Evolutionary conservation across 768 basidiomycete species (phyloP).

Genomic region (Podaxis sp.): DNA sequence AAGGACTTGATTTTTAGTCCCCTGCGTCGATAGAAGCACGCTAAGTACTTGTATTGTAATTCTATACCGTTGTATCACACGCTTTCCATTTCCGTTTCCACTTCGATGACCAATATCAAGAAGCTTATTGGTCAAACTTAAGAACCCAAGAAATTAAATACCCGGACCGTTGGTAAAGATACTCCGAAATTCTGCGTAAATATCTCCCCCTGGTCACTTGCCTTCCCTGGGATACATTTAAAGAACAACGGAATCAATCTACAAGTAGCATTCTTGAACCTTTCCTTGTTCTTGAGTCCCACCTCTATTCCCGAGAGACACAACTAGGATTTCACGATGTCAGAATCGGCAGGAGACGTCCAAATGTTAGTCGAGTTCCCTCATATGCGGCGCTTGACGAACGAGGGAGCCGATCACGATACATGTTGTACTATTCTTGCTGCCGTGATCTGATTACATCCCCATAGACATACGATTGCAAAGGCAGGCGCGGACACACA

Average conservation of each 20-base stretch:
- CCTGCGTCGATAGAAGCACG: constrained; percentile 9
- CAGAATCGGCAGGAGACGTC: constrained; percentile 37
- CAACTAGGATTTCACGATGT: not conserved
- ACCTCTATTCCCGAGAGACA: not conserved
- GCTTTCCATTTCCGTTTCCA: not conserved
- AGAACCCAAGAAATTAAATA: not conserved
- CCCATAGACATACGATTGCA: constrained; percentile 33
- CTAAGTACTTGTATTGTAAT: not conserved
- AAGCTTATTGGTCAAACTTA: constrained; percentile 3
- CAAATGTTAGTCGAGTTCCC: constrained; percentile 45
- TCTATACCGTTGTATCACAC: not conserved
- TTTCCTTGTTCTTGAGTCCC: not conserved
- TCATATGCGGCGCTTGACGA: not conserved
- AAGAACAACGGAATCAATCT: not conserved
- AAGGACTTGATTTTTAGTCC: constrained; percentile 87
- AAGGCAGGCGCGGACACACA: constrained; percentile 21
- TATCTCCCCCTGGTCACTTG: not conserved
- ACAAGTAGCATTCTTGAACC: not conserved
- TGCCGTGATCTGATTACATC: constrained; percentile 25
- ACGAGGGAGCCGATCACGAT: not conserved
- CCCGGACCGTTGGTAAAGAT: not conserved
- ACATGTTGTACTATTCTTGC: not conserved
- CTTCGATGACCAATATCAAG: not conserved
- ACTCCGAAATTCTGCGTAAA: not conserved
- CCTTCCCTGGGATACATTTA: not conserved